Evolutionary conservation across 2,329 filamentous ascomycete species (phyloP).

Genomic region (Calonectria fujianensis): DNA sequence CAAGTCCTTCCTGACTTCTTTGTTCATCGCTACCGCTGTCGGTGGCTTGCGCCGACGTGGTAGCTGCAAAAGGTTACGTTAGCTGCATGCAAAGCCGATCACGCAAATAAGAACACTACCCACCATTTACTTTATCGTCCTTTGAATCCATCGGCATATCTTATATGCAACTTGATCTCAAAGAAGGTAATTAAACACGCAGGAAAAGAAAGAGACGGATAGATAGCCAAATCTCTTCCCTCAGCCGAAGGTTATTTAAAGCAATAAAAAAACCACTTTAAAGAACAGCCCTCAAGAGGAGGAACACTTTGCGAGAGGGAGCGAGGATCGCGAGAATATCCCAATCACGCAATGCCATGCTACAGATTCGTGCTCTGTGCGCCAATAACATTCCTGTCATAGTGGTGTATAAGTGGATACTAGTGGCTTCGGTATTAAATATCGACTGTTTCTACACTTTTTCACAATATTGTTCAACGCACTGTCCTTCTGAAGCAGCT

Average conservation of each 20-base stretch:
- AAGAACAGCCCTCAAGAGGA: not conserved
- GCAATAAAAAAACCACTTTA: not conserved
- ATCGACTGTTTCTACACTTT: not conserved
- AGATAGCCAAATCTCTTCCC: not conserved
- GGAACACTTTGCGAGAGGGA: not conserved
- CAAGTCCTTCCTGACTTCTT: slow-evolving; percentile 10
- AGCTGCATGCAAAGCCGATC: not conserved
- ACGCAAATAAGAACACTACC: not conserved
- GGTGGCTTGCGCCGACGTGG: not conserved
- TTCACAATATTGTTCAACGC: no score
- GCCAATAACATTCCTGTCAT: not conserved
- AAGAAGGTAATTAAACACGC: no score
- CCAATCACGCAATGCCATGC: slow-evolving; percentile 15
- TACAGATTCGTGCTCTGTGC: not conserved
- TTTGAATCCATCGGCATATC: slow-evolving; percentile 8
- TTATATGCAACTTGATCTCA: no score
- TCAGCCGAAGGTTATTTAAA: not conserved
- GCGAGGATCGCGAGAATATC: not conserved
- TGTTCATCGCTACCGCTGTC: slow-evolving; percentile 27
- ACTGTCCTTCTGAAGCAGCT: not conserved
- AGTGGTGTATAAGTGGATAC: not conserved
- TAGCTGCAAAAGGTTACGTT: not conserved
- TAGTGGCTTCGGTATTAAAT: not conserved
- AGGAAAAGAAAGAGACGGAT: not conserved
- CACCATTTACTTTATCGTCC: not conserved